These are phyloP conservation scores for Penicillium sp. DNA, from an alignment of 2,329 filamentous ascomycete genomes.

Conservation along the genomic window DNA sequence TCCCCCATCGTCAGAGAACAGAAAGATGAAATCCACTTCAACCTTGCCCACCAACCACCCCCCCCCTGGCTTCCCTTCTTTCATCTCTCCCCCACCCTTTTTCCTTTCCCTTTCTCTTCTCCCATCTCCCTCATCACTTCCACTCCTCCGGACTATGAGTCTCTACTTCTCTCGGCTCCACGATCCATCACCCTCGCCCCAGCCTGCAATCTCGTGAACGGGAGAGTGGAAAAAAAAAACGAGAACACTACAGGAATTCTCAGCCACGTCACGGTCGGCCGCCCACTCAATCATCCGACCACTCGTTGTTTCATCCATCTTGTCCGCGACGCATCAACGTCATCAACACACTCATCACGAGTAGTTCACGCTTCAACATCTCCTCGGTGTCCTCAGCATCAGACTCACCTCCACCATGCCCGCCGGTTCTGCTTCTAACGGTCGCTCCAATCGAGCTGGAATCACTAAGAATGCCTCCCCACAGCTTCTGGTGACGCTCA, in stretches of 20 bases:
- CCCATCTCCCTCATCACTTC: conserved; percentile 7
- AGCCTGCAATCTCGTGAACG: conserved; percentile 25
- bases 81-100: conserved; percentile 12
- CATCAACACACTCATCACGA: background rate
- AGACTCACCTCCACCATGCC: conserved; percentile 14
- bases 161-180: conserved; percentile 8
- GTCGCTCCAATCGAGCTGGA: conserved; percentile 31
- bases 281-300: conserved; percentile 2
- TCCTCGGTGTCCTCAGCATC: conserved; percentile 1
- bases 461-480: conserved; percentile 24
- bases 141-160: conserved; percentile 25
- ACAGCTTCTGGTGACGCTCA: conserved; percentile 31
- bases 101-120: conserved; percentile 10
- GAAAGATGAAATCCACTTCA: conserved; percentile 21
- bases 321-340: conserved; percentile 3
- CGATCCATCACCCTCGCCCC: conserved; percentile 25
- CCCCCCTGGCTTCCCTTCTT: conserved; percentile 13
- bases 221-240: conserved; percentile 9
- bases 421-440: conserved; percentile 25
- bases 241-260: background rate
- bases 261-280: conserved; percentile 21
- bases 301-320: conserved; percentile 1
- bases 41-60: conserved; percentile 14
- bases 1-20: conserved; percentile 12
- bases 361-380: background rate